These are phyloP conservation scores for Volvox reticuliferus DNA, from an alignment of 139 green algal genomes.

Conservation along the genomic window DNA sequence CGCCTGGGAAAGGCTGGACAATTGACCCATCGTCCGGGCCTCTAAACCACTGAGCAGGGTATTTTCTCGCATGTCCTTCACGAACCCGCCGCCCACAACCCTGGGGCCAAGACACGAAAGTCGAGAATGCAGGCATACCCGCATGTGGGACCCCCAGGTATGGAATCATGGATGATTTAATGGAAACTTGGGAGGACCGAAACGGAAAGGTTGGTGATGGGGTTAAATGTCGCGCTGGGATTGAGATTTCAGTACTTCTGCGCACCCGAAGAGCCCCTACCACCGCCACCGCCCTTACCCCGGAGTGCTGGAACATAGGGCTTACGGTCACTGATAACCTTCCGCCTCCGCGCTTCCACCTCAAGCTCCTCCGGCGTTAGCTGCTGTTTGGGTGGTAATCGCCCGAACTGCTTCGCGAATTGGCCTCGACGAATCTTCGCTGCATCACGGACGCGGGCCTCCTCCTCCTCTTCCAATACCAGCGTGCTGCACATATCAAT, in stretches of 20 bases:
- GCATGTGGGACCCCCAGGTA: too few species aligned
- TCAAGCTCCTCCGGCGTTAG: slow-evolving; percentile 39
- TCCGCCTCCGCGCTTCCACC: slow-evolving; percentile 24
- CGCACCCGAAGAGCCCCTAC: background rate
- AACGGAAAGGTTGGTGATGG: too few species aligned
- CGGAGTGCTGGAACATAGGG: background rate
- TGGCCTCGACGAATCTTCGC: slow-evolving; percentile 27
- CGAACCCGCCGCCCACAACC: too few species aligned
- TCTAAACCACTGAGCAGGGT: too few species aligned
- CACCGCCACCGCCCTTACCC: background rate
- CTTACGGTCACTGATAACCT: background rate
- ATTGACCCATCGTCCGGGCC: too few species aligned
- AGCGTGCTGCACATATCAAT: slow-evolving; percentile 7
- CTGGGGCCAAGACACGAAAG: too few species aligned
- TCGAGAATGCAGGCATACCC: too few species aligned
- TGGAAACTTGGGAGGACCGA: too few species aligned
- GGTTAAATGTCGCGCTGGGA: too few species aligned
- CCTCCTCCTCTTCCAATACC: slow-evolving; percentile 38
- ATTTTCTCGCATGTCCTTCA: too few species aligned
- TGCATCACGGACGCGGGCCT: slow-evolving; percentile 19
- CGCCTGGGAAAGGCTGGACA: too few species aligned
- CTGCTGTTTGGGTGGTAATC: background rate
- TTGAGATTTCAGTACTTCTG: background rate
- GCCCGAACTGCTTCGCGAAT: slow-evolving; percentile 35
- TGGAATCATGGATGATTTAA: too few species aligned